Evolutionary conservation across 257 asterid species (phyloP).

Genomic region (Dorcoceras hygrometricum): DNA sequence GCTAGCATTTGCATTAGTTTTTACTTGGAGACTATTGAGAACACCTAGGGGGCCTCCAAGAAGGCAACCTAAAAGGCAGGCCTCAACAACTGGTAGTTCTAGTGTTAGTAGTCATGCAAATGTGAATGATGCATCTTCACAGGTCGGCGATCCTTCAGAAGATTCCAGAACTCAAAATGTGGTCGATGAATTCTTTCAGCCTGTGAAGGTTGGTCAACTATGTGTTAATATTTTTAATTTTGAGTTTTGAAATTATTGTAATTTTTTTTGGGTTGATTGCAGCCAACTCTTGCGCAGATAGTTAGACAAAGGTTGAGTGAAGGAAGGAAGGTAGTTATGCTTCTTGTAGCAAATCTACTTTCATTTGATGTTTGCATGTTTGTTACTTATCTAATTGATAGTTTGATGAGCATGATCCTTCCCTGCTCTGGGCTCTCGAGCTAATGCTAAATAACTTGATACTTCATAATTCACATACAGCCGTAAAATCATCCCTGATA

Average conservation of each 20-base stretch:
- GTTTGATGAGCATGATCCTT: conserved; percentile 6
- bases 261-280: conserved; percentile 30
- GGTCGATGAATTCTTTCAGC: conserved; percentile 78
- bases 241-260: conserved; percentile 9
- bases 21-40: conserved; percentile 80
- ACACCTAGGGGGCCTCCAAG: conserved; percentile 63
- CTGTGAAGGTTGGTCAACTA: conserved; percentile 52
- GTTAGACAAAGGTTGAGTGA: conserved; percentile 80
- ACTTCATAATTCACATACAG: too few relatives aligned
- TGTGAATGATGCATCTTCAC: conserved; percentile 36
- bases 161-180: conserved; percentile 66
- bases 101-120: conserved; percentile 39
- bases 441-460: neutral
- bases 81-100: conserved; percentile 53
- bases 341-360: conserved; percentile 3
- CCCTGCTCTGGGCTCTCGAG: neutral
- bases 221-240: conserved; percentile 2
- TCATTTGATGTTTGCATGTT: conserved; percentile 15
- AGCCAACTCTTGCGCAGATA: conserved; percentile 84
- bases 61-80: conserved; percentile 63
- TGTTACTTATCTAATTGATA: neutral
- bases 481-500: neutral
- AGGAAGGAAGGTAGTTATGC: conserved; percentile 80
- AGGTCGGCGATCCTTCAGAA: conserved; percentile 43
- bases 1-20: conserved; percentile 74